Base-by-base conservation (phyloP, 1,284 basidiomycete genomes). In the Marasmius fiardii region DNA sequence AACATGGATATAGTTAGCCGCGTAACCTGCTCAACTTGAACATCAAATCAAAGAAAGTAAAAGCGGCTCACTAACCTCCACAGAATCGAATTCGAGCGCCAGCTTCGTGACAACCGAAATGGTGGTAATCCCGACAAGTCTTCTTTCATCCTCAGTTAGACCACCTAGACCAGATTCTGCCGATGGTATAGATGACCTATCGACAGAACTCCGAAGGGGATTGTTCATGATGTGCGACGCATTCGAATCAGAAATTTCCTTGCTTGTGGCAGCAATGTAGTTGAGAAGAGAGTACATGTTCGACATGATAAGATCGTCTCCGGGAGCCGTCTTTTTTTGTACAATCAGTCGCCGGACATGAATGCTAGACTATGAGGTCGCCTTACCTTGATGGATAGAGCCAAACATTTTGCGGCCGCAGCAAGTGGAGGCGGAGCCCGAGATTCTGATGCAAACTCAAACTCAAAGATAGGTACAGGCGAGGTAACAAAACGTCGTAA, bases 231-330 rank as follows among this genome's bases (percentile, higher is more conserved):
- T 57, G 53, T 79, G 71, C 20, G 76, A 66, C 60, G 70, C 71
- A 44, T 61, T 70, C 1, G 76, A 71, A 60, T 86, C 88, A 39
- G 81, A 80, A 41, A 84, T 78, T 54, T 87, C 93, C 69, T 88
- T 88, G 73, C 83, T 92, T 16, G 86, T 90, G 35, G 84, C 85
- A 2, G 89, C 85, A 55, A 98, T 88, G 66, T 93, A 92, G 67
- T 98, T 98, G 58, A 98, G 80, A 14, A 98, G 80, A 8, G 94
- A 95, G 70, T 98, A 98, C 84, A 97, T 91, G 62, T 94, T 94
- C 2, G 95, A 97, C 80, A 95, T 89, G 64, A 95, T 83, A 47
- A 95, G 82, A 68, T 96, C 94, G 63, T 96, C 92, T 53, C 92
- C 92, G 6, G 91, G 88, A 12, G 92, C 86, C 54, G 93, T 76